These are phyloP conservation scores for Physcomitrellopsis africana DNA, from an alignment of 225 moss, liverwort and hornwort genomes.

Conservation along the genomic window DNA sequence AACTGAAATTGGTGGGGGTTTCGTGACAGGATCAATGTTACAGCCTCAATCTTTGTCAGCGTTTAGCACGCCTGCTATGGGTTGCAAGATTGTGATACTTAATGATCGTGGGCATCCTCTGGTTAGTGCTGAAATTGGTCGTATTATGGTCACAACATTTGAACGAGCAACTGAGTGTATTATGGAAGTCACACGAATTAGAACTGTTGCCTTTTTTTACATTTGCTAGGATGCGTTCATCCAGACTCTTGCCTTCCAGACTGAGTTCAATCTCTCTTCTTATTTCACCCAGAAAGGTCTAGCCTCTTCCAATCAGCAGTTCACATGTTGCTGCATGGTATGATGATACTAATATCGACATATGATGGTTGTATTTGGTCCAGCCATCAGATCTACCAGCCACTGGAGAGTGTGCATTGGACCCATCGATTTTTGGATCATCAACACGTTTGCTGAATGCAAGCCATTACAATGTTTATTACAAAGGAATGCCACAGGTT, in stretches of 20 bases:
- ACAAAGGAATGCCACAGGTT: constrained; percentile 59
- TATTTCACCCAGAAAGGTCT: constrained; percentile 11
- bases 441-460: constrained; percentile 57
- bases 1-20: constrained; percentile 74
- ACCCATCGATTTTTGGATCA: constrained; percentile 58
- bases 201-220: constrained; percentile 6
- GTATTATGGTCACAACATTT: neutral
- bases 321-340: constrained; percentile 5
- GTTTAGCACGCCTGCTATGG: constrained; percentile 76
- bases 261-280: neutral
- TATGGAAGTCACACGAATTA: neutral
- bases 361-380: constrained; percentile 24
- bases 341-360: constrained; percentile 17
- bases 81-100: constrained; percentile 58
- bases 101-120: constrained; percentile 48
- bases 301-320: neutral
- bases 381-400: constrained; percentile 47
- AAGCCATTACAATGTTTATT: constrained; percentile 58
- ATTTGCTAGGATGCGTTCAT: constrained; percentile 7
- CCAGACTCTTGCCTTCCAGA: neutral
- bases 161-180: neutral
- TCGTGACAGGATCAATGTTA: constrained; percentile 63
- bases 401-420: constrained; percentile 62
- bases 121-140: constrained; percentile 33
- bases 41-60: constrained; percentile 63